These are phyloP conservation scores for Fusarium hainanense DNA, from an alignment of 2,329 filamentous ascomycete genomes.

Conservation along the genomic window DNA sequence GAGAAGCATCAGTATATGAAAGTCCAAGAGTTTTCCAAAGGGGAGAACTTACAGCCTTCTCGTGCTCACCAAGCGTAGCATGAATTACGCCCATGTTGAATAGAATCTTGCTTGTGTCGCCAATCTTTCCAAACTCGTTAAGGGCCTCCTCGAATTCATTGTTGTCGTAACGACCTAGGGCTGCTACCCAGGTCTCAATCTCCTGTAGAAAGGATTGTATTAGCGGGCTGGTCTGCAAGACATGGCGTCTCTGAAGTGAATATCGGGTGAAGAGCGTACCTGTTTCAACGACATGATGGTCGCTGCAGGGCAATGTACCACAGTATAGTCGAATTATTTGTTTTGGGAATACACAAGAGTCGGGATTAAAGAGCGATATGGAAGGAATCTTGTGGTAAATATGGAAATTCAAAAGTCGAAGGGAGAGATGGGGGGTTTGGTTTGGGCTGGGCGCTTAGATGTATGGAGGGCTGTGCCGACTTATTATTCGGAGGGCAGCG, in stretches of 20 bases:
- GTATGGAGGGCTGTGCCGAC: slow-evolving; percentile 41
- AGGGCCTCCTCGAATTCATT: slow-evolving; percentile 96
- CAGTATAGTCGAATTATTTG: slow-evolving; percentile 19
- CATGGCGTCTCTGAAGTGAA: slow-evolving; percentile 2
- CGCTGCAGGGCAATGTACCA: slow-evolving; percentile 40
- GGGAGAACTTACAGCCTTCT: slow-evolving; percentile 89
- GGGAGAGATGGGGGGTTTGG: slow-evolving; percentile 36
- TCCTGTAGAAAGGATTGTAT: slow-evolving; percentile 68
- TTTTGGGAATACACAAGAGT: slow-evolving; percentile 8
- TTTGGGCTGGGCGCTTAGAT: slow-evolving; percentile 43
- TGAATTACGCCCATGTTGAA: slow-evolving; percentile 99
- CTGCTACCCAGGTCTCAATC: slow-evolving; percentile 98
- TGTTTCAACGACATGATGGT: slow-evolving; percentile 70
- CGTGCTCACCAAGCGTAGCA: slow-evolving; percentile 94
- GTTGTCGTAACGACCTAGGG: slow-evolving; percentile 92
- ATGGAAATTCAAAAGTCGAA: slow-evolving; percentile 31
- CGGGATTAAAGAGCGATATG: slow-evolving; percentile 16
- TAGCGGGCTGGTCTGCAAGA: slow-evolving; percentile 27
- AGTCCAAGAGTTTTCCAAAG: background rate
- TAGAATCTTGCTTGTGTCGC: slow-evolving; percentile 96
- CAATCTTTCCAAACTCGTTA: slow-evolving; percentile 83
- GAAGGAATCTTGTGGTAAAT: slow-evolving; percentile 30
- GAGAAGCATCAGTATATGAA: slow-evolving; percentile 31
- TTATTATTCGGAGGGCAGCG: slow-evolving; percentile 45
- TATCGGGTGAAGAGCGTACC: slow-evolving; percentile 53